Conservation (phyloP, 805 yeast species). For the Limtongozyma cylindracea region DNA sequence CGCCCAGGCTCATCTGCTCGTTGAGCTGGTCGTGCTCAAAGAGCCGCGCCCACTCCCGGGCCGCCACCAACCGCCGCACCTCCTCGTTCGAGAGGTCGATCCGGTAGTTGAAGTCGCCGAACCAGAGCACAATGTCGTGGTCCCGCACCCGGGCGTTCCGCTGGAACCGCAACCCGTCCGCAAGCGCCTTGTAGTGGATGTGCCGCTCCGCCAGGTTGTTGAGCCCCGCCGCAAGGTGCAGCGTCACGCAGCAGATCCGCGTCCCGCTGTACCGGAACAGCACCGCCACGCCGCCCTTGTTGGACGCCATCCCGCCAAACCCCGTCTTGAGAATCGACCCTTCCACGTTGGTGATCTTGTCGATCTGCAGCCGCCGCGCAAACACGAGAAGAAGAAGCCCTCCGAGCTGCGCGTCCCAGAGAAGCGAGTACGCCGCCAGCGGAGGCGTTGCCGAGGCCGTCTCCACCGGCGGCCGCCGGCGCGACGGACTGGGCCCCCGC, state of each 20-base stretch:
- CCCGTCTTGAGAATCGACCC: slow-evolving; percentile 77
- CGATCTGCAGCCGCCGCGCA: slow-evolving; percentile 23
- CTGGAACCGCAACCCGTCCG: slow-evolving; percentile 42
- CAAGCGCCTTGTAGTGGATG: slow-evolving; percentile 60
- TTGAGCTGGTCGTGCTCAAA: slow-evolving; percentile 58
- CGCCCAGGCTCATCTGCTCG: slow-evolving; percentile 45
- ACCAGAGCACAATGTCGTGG: slow-evolving; percentile 68
- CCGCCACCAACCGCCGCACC: slow-evolving; percentile 26
- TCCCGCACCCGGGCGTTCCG: slow-evolving; percentile 30
- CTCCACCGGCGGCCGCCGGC: slow-evolving; percentile 1
- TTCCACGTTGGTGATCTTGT: slow-evolving; percentile 32
- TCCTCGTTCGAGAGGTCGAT: slow-evolving; percentile 46
- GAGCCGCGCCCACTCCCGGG: slow-evolving; percentile 20
- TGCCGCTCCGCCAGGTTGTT: slow-evolving; percentile 64
- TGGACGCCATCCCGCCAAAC: slow-evolving; percentile 69
- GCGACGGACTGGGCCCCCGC: too few species aligned
- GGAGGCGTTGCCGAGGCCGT: slow-evolving; percentile 8
- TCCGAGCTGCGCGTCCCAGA: slow-evolving; percentile 67
- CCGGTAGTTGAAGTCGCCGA: slow-evolving; percentile 87
- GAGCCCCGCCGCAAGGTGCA: slow-evolving; percentile 89
- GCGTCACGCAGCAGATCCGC: slow-evolving; percentile 51
- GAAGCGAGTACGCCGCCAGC: slow-evolving; percentile 22
- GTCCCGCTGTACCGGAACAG: slow-evolving; percentile 42
- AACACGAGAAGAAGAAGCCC: slow-evolving; percentile 58
- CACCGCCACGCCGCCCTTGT: slow-evolving; percentile 60